Evolutionary conservation across 169 alveolate species (phyloP), one percentile per base, ranked within the genome.

Genomic region (Eimeria maxima): DNA sequence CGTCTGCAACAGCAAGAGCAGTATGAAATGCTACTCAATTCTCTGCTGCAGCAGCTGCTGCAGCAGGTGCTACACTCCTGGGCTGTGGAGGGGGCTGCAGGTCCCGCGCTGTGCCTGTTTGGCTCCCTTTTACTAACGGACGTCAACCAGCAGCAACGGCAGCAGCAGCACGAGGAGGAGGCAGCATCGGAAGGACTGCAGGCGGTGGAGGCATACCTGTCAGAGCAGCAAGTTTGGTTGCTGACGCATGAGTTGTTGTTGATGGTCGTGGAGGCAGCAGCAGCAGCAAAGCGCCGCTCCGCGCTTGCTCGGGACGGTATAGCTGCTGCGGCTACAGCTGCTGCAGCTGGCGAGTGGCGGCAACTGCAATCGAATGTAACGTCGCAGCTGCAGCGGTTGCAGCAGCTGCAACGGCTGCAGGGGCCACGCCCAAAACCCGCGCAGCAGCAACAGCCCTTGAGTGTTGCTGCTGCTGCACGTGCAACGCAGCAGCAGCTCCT

Each of bases 21-120:
- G 16, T 14, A 50, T 5, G 24, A n/a, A 29, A 27, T n/a, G 16
- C 50, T 16, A 29, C 22, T 27, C 13, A 42, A 11, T 38, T 18
- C 86, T 11, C 73, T 45, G 90, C 90, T 81, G 90, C 90, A 50
- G 90, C 90, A 50, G 90, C 27, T 53, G 90, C 90, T 81, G 90
- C 90, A 81, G 90, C 90, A 50, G 90, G 29, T 53, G 90, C 90
- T 81, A 47, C 90, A 53, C 50, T 45, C 90, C 42, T 81, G 90
- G 90, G 53, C 71, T 53, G 1, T 11, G 18, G 60, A 81, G 71
- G 90, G 90, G 24, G 90, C 60, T 81, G 90, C 90, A 3, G 71
- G 90, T 10, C 71, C 67, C 18, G 73, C 71, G 50, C 90, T 81
- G 2, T 81, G 90, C 53, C 50, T 81, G 18, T 81, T 81, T 14